These are phyloP conservation scores for Parietichytrium sp. DNA, from an alignment of 108 stramenopile genomes.

Conservation along the genomic window DNA sequence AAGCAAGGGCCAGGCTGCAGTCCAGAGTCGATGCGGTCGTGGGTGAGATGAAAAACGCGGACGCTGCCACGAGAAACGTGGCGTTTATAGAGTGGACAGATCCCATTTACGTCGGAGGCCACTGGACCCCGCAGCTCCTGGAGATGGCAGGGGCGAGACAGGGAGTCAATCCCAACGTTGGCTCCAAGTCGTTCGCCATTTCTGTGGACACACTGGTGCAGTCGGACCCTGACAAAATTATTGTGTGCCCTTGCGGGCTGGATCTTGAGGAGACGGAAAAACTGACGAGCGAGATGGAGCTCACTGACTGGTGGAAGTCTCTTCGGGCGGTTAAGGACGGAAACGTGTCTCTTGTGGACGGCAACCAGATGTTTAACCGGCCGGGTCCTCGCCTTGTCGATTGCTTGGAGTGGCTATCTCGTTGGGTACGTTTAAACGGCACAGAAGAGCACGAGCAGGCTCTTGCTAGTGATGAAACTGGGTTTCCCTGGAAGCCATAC, in stretches of 20 bases:
- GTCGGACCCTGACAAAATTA: constrained; percentile 74
- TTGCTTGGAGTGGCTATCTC: constrained; percentile 72
- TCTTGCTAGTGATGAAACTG: background rate
- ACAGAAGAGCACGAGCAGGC: background rate
- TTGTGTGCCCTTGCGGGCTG: constrained; percentile 85
- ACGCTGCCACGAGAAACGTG: constrained; percentile 51
- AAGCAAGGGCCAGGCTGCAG: constrained; percentile 5
- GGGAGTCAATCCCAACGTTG: constrained; percentile 42
- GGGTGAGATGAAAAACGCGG: too few species aligned
- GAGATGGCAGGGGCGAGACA: constrained; percentile 66
- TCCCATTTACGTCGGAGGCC: constrained; percentile 82
- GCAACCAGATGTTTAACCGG: constrained; percentile 78
- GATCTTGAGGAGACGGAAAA: constrained; percentile 70
- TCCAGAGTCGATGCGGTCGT: background rate
- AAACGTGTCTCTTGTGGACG: constrained; percentile 73
- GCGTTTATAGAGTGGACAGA: constrained; percentile 85
- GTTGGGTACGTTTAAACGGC: constrained; percentile 52
- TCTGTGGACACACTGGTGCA: constrained; percentile 62
- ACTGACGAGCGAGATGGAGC: constrained; percentile 27
- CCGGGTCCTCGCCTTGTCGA: constrained; percentile 76
- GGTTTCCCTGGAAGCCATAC: constrained; percentile 13
- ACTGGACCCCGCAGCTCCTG: constrained; percentile 86
- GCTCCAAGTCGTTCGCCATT: constrained; percentile 59
- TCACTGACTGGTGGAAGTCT: constrained; percentile 50
- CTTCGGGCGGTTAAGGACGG: constrained; percentile 61